These are phyloP conservation scores for Syzygium syzygioides DNA, from an alignment of 441 rosid genomes.

Conservation along the genomic window DNA sequence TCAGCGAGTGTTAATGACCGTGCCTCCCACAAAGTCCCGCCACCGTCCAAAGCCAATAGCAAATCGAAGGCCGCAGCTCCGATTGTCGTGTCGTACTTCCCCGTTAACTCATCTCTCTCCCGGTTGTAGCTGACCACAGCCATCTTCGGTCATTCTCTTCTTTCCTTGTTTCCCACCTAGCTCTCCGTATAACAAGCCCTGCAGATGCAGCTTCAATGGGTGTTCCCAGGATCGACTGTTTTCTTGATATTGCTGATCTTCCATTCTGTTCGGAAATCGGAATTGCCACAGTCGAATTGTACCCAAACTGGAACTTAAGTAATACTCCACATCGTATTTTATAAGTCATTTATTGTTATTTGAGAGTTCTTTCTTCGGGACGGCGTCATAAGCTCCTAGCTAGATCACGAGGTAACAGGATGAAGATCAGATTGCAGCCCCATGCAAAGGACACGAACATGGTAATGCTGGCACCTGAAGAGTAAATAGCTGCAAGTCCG, in stretches of 20 bases:
- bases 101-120: slow-evolving; percentile 12
- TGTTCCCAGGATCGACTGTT: background rate
- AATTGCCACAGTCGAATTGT: background rate
- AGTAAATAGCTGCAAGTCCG: background rate
- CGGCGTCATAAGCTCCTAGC: background rate
- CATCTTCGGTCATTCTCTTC: background rate
- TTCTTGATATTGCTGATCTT: background rate
- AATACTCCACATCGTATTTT: background rate
- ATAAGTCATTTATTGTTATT: background rate
- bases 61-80: slow-evolving; percentile 1
- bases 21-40: background rate
- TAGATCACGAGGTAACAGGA: background rate
- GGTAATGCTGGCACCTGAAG: background rate
- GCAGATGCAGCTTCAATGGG: background rate
- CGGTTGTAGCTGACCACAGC: slow-evolving; percentile 9
- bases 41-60: background rate
- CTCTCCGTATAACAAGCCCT: background rate
- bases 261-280: background rate
- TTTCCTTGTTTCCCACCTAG: background rate
- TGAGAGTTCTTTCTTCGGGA: background rate
- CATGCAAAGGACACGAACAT: background rate
- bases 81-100: slow-evolving; percentile 18
- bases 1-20: background rate
- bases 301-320: background rate
- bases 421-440: background rate